These are phyloP conservation scores for Cotoneaster glaucophyllus DNA, from an alignment of 306 rosid species.

Conservation along the genomic window DNA sequence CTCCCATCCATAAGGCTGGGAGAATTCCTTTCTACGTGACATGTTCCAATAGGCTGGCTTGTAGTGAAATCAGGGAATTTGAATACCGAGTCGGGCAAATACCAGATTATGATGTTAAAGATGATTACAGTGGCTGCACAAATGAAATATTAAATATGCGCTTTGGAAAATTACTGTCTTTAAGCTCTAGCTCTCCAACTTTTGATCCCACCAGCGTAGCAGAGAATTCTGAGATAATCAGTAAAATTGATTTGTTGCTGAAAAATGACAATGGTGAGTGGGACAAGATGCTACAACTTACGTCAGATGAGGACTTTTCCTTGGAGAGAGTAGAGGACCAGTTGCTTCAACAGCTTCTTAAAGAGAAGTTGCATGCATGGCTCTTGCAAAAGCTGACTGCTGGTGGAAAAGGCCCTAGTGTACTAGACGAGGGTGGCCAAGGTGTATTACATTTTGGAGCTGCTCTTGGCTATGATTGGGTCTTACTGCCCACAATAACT, in stretches of 20 bases:
- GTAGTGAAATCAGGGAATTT: constrained; percentile 88
- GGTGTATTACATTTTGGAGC: constrained; percentile 89
- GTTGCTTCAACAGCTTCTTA: constrained; percentile 60
- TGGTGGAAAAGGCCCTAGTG: constrained; percentile 84
- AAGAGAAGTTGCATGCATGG: constrained; percentile 66
- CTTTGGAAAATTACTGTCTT: constrained; percentile 44
- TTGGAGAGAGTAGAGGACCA: constrained; percentile 45
- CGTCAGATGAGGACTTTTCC: constrained; percentile 44
- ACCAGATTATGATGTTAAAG: constrained; percentile 29
- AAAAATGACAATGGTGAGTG: constrained; percentile 50
- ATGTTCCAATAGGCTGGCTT: constrained; percentile 81
- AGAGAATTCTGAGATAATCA: constrained; percentile 41
- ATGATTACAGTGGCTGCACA: constrained; percentile 23
- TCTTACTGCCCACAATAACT: constrained; percentile 55
- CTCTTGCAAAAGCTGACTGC: constrained; percentile 63
- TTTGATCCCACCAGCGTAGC: constrained; percentile 19
- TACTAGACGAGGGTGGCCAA: constrained; percentile 70
- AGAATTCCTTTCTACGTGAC: constrained; percentile 82
- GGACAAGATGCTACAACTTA: constrained; percentile 48
- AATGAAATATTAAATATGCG: constrained; percentile 30
- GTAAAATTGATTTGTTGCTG: constrained; percentile 54
- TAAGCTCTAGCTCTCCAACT: constrained; percentile 26
- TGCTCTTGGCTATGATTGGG: constrained; percentile 91
- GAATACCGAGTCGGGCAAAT: constrained; percentile 43
- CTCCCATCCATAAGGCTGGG: constrained; percentile 68